Conservation (phyloP, 306 rosid species). For the Dryas drummondii region DNA sequence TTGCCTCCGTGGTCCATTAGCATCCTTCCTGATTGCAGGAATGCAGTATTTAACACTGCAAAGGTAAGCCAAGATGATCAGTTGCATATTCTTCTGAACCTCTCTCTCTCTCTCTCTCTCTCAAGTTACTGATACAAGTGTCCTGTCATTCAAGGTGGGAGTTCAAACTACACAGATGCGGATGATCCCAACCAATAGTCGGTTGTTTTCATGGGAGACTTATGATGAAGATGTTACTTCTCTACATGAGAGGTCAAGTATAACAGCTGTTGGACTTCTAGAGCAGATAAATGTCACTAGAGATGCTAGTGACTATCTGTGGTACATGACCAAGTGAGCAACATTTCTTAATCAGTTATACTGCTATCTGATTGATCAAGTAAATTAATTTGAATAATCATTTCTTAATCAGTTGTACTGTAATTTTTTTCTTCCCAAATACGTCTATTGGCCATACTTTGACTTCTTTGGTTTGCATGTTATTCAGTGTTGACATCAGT, state of each 20-base stretch:
- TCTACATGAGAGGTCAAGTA: constrained; percentile 51
- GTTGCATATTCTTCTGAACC: constrained; percentile 10
- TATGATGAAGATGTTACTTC: constrained; percentile 75
- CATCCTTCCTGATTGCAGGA: constrained; percentile 91
- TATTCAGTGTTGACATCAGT: constrained; percentile 64
- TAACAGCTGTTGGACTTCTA: constrained; percentile 61
- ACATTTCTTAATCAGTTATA: not conserved
- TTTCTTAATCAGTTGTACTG: not conserved
- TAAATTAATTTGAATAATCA: too few species aligned
- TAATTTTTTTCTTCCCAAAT: not conserved
- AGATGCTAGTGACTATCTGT: constrained; percentile 82
- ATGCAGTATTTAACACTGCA: constrained; percentile 82
- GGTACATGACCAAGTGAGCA: constrained; percentile 91
- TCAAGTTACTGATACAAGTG: constrained; percentile 26
- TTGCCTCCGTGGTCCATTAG: constrained; percentile 98
- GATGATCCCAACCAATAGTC: constrained; percentile 63
- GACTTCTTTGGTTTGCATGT: constrained; percentile 22
- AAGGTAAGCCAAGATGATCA: constrained; percentile 43
- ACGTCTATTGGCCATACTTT: constrained; percentile 1
- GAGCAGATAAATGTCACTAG: constrained; percentile 83
- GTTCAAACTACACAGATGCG: constrained; percentile 54
- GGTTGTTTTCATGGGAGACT: constrained; percentile 69
- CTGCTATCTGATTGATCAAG: not conserved
- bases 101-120: constrained; percentile 3
- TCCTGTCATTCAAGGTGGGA: constrained; percentile 63